phyloP scores from a whole-genome alignment of 2,329 filamentous ascomycete genomes.

The Volutella citrinella region DNA sequence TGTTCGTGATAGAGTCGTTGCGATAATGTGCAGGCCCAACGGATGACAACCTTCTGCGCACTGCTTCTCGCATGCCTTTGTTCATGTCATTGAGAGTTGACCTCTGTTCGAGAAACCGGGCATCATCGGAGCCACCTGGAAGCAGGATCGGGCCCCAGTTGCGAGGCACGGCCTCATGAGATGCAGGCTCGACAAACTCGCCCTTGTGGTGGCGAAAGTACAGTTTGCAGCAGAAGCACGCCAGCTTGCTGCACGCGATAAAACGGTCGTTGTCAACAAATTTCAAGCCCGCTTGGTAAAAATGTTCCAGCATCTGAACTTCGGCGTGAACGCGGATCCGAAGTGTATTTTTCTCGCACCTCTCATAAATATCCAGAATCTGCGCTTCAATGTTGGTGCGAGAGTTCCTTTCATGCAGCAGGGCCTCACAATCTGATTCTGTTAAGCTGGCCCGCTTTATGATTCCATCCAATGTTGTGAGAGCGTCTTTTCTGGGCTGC shows the following conservation, averaged over 20 bases:
- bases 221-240: conserved; percentile 47
- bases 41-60: conserved; percentile 4
- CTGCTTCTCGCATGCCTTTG: conserved; percentile 7
- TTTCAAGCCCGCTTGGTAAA: conserved; percentile 27
- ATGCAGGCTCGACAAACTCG: conserved; percentile 27
- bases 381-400: too few species aligned
- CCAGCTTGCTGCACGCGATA: conserved; percentile 50
- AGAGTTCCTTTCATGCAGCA: too few species aligned
- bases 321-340: conserved; percentile 51
- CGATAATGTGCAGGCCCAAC: background rate
- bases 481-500: too few species aligned
- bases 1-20: background rate
- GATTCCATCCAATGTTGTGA: too few species aligned
- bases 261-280: conserved; percentile 41
- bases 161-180: conserved; percentile 38
- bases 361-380: too few species aligned
- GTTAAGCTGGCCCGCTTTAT: too few species aligned
- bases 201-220: conserved; percentile 42
- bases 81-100: conserved; percentile 7
- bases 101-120: conserved; percentile 11
- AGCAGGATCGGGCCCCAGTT: conserved; percentile 35
- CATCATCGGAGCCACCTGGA: conserved; percentile 6
- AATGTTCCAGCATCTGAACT: conserved; percentile 45
- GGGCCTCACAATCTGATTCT: too few species aligned
- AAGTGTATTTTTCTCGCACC: too few species aligned